Base-by-base conservation (phyloP, 306 rosid genomes). In the Fagus sylvatica region DNA sequence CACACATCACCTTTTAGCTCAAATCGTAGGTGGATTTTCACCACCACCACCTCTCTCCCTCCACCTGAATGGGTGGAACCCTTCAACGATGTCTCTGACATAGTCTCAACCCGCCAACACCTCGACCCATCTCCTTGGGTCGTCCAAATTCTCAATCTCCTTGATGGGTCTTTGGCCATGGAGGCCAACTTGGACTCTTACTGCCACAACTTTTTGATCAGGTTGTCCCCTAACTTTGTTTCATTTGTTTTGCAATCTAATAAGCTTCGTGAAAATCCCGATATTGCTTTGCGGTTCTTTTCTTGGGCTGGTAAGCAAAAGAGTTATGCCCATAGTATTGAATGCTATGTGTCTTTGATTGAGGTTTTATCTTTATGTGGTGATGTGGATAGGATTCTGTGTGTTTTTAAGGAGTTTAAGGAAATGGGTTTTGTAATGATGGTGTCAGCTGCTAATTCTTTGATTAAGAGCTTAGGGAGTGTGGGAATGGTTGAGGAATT, bases 21-120 rank as follows among this genome's bases (percentile, higher is more conserved):
- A 43, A 76, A 82, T 71, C 32, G 71, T 81, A 80, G 86, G 81
- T 78, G 80, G 77, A 30, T 79, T 43, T 79, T 79, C 79, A 84
- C 88, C 42, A 68, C 88, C 37, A 64, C 75, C 78, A 59, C 86
- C 36, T 84, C 84, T 61, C 97, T 91, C 72, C 97, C 94, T 75
- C 97, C 94, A 37, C 93, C 87, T 3, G 96, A 95, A 81, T 85
- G 97, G 84, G 75, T 93, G 39, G 90, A 95, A 69, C 98, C 98
- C 34, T 89, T 84, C 80, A 80, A 68, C 48, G 91, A 92, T 78
- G 82, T 89, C 86, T 92, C 97, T 32, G 98, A 92, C 79, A 71
- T 95, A 28, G 87, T 84, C 49, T 86, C 93, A 2, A 56, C 83
- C 49, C 82, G 82, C 16, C 78, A 77, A 51, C 54, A 73, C 11